Conservation (phyloP, 345 rosid genomes). For the Turnera subulata region DNA sequence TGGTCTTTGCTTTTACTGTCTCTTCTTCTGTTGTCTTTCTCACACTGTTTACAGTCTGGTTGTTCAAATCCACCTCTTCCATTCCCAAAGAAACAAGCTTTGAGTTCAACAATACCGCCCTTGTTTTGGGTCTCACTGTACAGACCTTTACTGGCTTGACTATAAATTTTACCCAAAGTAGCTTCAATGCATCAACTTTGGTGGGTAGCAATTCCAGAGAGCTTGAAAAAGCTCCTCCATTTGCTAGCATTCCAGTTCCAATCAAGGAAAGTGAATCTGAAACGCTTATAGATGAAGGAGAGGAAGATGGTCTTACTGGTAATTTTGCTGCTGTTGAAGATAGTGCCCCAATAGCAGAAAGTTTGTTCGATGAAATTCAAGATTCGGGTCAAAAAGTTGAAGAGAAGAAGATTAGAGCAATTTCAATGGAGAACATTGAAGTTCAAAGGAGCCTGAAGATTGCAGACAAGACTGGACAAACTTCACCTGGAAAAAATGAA, state of each 20-base stretch:
- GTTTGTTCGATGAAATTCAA: slow-evolving; percentile 9
- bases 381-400: neutral
- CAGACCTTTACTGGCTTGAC: slow-evolving; percentile 21
- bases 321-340: slow-evolving; percentile 21
- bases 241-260: slow-evolving; percentile 22
- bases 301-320: slow-evolving; percentile 10
- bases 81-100: slow-evolving; percentile 31
- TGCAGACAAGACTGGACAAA: slow-evolving; percentile 11
- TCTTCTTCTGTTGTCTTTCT: slow-evolving; percentile 58
- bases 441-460: slow-evolving; percentile 16
- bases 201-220: slow-evolving; percentile 26
- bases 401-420: slow-evolving; percentile 8
- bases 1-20: slow-evolving; percentile 44
- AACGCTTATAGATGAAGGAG: slow-evolving; percentile 8
- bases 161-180: slow-evolving; percentile 25
- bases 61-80: slow-evolving; percentile 48
- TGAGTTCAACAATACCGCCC: slow-evolving; percentile 33
- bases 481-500: slow-evolving; percentile 23
- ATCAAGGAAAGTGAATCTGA: slow-evolving; percentile 14
- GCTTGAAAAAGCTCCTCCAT: slow-evolving; percentile 41
- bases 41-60: slow-evolving; percentile 48
- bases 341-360: slow-evolving; percentile 19
- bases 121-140: slow-evolving; percentile 17
- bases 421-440: slow-evolving; percentile 14
- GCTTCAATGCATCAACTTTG: slow-evolving; percentile 29